Conservation (phyloP, 169 alveolate species). For the Plasmodium relictum region DNA sequence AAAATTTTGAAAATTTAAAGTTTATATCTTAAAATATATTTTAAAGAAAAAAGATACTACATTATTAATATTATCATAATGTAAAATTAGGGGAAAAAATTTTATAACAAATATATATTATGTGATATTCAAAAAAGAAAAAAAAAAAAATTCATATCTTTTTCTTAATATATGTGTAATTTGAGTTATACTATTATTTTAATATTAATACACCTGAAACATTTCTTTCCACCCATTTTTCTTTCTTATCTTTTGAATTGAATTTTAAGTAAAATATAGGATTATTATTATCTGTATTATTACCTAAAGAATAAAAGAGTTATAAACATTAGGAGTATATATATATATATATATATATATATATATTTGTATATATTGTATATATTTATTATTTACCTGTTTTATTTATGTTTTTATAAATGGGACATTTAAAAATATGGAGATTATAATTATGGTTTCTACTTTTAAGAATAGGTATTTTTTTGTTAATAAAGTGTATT, state of each 20-base stretch:
- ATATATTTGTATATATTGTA: background rate
- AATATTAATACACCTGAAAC: conserved; percentile 62
- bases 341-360: background rate
- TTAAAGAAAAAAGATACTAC: no score
- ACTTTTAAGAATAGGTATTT: conserved; percentile 9
- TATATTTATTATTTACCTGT: conserved; percentile 17
- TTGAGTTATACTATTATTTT: conserved; percentile 11
- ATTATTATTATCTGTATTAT: conserved; percentile 25
- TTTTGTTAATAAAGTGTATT: conserved; percentile 36
- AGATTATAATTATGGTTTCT: conserved; percentile 2
- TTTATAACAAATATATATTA: no score
- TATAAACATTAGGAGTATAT: background rate
- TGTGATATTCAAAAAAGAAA: background rate
- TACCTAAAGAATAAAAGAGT: conserved; percentile 13
- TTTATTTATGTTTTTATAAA: conserved; percentile 64
- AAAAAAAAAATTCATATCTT: background rate
- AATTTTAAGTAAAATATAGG: conserved; percentile 67
- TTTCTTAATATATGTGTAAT: background rate
- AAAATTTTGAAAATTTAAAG: no score
- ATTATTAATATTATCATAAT: no score
- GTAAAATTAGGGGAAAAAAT: no score
- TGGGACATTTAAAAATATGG: conserved; percentile 65
- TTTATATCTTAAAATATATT: no score
- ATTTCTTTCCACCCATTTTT: conserved; percentile 71
- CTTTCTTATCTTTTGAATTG: conserved; percentile 61